Evolutionary conservation across 2,329 filamentous ascomycete genomes (phyloP), one percentile per base, ranked within the genome.

Genomic region (Aspergillus ruber): DNA sequence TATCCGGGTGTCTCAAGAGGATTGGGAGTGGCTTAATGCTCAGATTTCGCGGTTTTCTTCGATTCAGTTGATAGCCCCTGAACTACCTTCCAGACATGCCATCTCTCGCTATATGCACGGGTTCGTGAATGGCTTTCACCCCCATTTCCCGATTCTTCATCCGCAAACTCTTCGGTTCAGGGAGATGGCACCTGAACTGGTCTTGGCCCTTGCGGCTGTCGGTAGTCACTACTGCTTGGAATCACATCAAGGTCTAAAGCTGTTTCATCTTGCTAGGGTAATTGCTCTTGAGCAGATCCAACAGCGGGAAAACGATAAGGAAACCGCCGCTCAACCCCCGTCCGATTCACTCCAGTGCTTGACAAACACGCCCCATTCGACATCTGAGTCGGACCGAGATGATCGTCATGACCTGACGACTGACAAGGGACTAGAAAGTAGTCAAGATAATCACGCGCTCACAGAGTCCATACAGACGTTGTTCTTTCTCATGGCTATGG

Each of bases 141-240:
- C 44, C 2, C 48, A 50, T 12, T 46, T 47, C 15, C 45, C 48
- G 2, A 47, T 50, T 4, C 17, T 50, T 7, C 48, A 50, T 25
- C 42, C 41, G 0, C 48, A 41, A 9, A 50, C 48, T 8, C 38
- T 50, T 5, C 25, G 21, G 1, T 6, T 50, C 5, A 17, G 35
- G 8, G 18, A 44, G n/a, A 47, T 47, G 42, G 41, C 48, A 2
- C 45, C 42, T 1, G 48, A 50, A 20, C 36, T 50, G 0, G 44
- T 39, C 12, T 12, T 50, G 2, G 45, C 48, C 0, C n/a, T 50
- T 2, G 44, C 44, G 1, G 45, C 48, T 12, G 48, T 45, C 3
- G 48, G 48, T 1, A 38, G 32, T 15, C 44, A 50, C 10, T 50
- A 50, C 12, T 44, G 48, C 15, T 23, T 50, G 20, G 48, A 50